phyloP scores from a whole-genome alignment of 208 protist species.

The Endotrypanum monterogeii region DNA sequence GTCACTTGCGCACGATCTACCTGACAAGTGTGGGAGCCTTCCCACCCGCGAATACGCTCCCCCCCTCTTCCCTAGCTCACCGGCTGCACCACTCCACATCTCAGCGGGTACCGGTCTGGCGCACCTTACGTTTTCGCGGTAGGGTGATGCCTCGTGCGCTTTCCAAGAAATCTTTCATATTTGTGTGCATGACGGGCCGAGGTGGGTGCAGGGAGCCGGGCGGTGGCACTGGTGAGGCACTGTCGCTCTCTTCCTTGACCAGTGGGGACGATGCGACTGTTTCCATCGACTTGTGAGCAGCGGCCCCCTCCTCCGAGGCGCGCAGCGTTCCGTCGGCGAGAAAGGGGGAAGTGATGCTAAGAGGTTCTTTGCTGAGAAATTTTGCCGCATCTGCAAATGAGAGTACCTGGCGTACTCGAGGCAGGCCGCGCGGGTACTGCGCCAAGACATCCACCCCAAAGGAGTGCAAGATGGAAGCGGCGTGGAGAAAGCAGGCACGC shows the following conservation, averaged over 20 bases:
- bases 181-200: slow-evolving; percentile 53
- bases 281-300: background rate
- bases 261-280: background rate
- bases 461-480: slow-evolving; percentile 52
- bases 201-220: slow-evolving; percentile 19
- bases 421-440: slow-evolving; percentile 42
- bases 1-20: no score
- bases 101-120: slow-evolving; percentile 3
- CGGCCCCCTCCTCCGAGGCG: background rate
- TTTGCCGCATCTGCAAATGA: slow-evolving; percentile 19
- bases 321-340: slow-evolving; percentile 11
- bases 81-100: background rate
- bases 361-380: slow-evolving; percentile 14
- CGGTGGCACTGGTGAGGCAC: slow-evolving; percentile 1
- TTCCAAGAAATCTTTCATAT: slow-evolving; percentile 57
- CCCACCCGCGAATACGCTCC: background rate
- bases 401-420: slow-evolving; percentile 31
- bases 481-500: slow-evolving; percentile 80
- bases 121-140: slow-evolving; percentile 30
- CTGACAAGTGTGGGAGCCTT: no score
- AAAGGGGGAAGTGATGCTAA: slow-evolving; percentile 12
- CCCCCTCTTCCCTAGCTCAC: background rate
- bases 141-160: slow-evolving; percentile 42
- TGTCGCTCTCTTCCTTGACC: background rate
- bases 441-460: slow-evolving; percentile 59